Conservation (phyloP, 2,329 filamentous ascomycete genomes). For the Epichloe baconii region DNA sequence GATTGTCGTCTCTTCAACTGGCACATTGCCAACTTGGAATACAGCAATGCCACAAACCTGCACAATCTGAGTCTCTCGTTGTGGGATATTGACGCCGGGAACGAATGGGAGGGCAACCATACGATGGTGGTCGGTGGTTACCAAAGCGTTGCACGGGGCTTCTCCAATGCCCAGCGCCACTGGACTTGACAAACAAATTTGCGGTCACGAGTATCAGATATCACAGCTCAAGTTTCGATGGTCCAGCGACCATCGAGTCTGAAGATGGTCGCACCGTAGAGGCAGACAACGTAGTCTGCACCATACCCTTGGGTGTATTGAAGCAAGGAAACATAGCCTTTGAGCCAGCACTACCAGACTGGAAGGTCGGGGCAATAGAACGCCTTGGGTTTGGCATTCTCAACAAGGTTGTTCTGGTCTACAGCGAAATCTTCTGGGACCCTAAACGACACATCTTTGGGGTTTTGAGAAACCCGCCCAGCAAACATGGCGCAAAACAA, state of each 20-base stretch:
- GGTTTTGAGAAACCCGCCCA: constrained; percentile 62
- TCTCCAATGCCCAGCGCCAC: constrained; percentile 58
- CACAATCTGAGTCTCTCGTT: constrained; percentile 75
- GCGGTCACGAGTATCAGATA: constrained; percentile 60
- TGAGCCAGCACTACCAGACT: constrained; percentile 74
- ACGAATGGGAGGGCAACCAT: constrained; percentile 93
- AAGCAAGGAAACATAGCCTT: constrained; percentile 78
- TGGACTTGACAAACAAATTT: constrained; percentile 65
- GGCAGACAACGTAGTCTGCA: constrained; percentile 86
- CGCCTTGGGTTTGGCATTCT: constrained; percentile 85
- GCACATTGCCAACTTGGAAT: constrained; percentile 97
- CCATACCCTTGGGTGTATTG: constrained; percentile 78
- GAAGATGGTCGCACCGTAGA: constrained; percentile 64
- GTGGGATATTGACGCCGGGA: constrained; percentile 96
- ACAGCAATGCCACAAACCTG: constrained; percentile 86
- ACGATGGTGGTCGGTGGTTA: constrained; percentile 91
- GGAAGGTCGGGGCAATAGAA: constrained; percentile 69
- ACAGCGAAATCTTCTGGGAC: constrained; percentile 86
- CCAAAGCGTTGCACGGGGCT: constrained; percentile 79
- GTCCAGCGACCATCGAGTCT: constrained; percentile 53
- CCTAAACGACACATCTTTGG: constrained; percentile 84
- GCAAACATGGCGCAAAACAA: constrained; percentile 59
- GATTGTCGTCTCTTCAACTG: constrained; percentile 90
- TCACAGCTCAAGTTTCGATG: constrained; percentile 33
- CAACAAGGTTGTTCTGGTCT: constrained; percentile 91